Conservation (phyloP, 495 filamentous ascomycete species). For the Hypoxylon trugodes region DNA sequence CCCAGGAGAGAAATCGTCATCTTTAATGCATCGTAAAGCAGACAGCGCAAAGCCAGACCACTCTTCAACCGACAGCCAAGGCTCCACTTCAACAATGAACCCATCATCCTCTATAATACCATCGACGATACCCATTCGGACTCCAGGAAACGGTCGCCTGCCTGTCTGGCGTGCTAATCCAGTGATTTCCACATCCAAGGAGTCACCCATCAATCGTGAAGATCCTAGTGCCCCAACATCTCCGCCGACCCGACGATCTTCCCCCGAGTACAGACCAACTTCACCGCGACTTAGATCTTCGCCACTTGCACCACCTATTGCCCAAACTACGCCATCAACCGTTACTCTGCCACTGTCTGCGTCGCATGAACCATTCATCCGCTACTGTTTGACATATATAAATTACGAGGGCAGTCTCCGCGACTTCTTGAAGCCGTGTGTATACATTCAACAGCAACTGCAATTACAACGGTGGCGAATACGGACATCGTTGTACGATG, state of each 20-base stretch:
- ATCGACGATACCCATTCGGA: conserved; percentile 29
- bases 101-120: conserved; percentile 39
- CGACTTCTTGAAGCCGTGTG: conserved; percentile 64
- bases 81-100: conserved; percentile 20
- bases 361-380: conserved; percentile 35
- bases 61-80: neutral
- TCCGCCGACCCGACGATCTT: conserved; percentile 8
- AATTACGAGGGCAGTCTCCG: conserved; percentile 60
- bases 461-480: conserved; percentile 44
- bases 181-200: neutral
- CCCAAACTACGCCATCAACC: neutral
- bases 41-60: neutral
- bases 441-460: conserved; percentile 56
- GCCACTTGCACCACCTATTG: conserved; percentile 43
- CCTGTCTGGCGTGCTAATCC: neutral
- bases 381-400: conserved; percentile 66
- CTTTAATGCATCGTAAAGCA: conserved; percentile 5
- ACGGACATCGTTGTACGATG: conserved; percentile 65
- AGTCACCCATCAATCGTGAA: neutral
- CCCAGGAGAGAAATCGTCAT: conserved; percentile 3
- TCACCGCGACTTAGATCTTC: conserved; percentile 34
- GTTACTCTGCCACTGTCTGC: neutral
- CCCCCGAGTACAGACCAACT: conserved; percentile 17
- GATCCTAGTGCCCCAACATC: neutral
- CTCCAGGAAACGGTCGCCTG: neutral